Conservation (phyloP, 225 moss, liverwort and hornwort genomes). For the Ulota crispa region DNA sequence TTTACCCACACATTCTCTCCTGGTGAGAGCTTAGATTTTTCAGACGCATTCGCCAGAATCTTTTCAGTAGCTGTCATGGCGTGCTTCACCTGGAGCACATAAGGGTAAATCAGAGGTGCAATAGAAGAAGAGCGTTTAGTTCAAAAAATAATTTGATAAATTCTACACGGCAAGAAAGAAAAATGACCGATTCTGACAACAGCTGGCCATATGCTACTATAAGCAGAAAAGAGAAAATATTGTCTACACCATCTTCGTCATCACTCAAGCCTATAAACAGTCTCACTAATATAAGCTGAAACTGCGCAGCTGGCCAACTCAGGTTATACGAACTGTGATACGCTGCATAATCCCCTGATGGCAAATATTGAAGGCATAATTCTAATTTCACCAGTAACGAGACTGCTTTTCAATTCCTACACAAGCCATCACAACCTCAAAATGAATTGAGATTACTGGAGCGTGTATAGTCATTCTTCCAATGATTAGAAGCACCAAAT, state of each 20-base stretch:
- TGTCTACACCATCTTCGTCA: not conserved
- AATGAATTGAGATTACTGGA: not conserved
- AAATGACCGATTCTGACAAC: not conserved
- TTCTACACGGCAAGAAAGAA: not conserved
- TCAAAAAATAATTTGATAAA: not conserved
- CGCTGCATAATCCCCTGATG: not conserved
- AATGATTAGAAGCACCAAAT: not conserved
- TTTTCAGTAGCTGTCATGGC: conserved; percentile 97
- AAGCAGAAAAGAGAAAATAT: not conserved
- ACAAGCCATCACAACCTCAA: not conserved
- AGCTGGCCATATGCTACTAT: not conserved
- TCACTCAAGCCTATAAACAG: not conserved
- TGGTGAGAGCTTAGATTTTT: conserved; percentile 68
- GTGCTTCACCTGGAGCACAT: conserved; percentile 69
- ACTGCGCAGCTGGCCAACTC: conserved; percentile 5
- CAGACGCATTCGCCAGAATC: conserved; percentile 81
- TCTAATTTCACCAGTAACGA: not conserved
- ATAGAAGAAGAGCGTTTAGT: not conserved
- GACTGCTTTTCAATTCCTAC: not conserved
- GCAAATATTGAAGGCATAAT: not conserved
- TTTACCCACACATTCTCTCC: conserved; percentile 99
- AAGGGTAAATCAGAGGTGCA: not conserved
- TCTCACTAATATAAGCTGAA: not conserved
- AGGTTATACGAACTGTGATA: not conserved
- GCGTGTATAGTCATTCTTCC: not conserved